Evolutionary conservation across 495 filamentous ascomycete genomes (phyloP), one percentile per base, ranked within the genome.

Genomic region (Lentithecium fluviatile): DNA sequence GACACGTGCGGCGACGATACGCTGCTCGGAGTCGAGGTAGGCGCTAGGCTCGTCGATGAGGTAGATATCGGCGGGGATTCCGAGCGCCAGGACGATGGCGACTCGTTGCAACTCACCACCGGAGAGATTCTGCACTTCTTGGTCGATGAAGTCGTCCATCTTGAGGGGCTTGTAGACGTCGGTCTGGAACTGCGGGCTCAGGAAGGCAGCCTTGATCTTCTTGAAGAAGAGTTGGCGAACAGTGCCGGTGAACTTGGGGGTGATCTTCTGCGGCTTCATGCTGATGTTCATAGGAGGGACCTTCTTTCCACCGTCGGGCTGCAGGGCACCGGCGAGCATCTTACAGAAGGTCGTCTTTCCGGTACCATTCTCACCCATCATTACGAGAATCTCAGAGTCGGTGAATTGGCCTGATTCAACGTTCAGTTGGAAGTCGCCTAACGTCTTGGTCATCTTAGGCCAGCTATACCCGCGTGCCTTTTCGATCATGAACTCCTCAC

Each of bases 251-350:
- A 97, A 98, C 77, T 96, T 97, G 67, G 94, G 93, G 2, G 91
- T 98, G 68, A 98, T 97, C 74, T 95, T 98, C 79, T 98, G 94
- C 21, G 95, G 94, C 83, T 98, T 97, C 94, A 97, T 93, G 80
- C 86, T 90, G 70, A 98, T 94, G 79, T 88, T 90, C 91, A 98
- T 94, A 61, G 86, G 85, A 12, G 94, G 94, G 2, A 98, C 82
- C 55, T 84, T 85, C 63, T 80, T 77, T 38, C 68, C 80, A 52
- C 83, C 83, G 65, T 98, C 94, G 36, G 94, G 95, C 74, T 96
- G 90, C 70, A 94, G 81, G 36, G 87, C 89, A 67, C 95, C 95
- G 59, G 95, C 94, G 57, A 98, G 82, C 79, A 98, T 87, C 67
- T 83, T 86, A 79, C 95, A 97, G 85, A 98, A 98, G 15, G 94